Base-by-base conservation (phyloP, 1,284 basidiomycete genomes). In the Pseudozyma sp. region DNA sequence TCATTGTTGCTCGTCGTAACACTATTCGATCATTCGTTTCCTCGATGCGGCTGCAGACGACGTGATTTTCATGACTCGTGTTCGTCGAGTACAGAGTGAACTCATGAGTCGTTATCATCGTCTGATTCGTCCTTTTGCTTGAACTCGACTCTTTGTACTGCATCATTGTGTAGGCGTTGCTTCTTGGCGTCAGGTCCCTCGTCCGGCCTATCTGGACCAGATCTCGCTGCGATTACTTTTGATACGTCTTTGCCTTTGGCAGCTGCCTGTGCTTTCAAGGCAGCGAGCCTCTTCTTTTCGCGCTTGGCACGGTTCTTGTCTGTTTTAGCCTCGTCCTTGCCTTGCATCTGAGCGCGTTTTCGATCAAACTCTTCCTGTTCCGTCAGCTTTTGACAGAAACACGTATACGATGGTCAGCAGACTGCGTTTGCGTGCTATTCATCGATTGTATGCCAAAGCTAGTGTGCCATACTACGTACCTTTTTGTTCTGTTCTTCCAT, bases 401-500 rank as follows among this genome's bases (percentile, higher is more conserved):
- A 39, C 34, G 19, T n/a, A 24, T 29, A 13, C 8, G 1, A 24
- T 17, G 8, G 42, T 56, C 47, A 40, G 61, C 16, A 48, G 9
- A 16, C 13, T 17, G 14, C 13, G 24, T 24, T 24, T 24, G 24
- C 24, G 24, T 24, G 24, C 24, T 24, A 24, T 24, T 4, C 24
- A 24, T 24, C 24, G 24, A 24, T 24, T 24, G 24, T 4, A 24
- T 24, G 24, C 24, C 24, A 24, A 24, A 24, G 24, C 24, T 24
- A 24, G 24, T 24, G 24, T 24, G 4, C 4, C 24, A 24, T 24
- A 4, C 24, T 9, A 85, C 88, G 68, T 76, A 94, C 96, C 86
- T 92, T 91, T 80, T 89, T 87, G 9, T 90, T 85, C 73, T 90
- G 87, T 68, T 97, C 94, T 73, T 97, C 93, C 88, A 99, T 90